Conservation (phyloP, 1,284 basidiomycete species). For the Tilletia horrida region DNA sequence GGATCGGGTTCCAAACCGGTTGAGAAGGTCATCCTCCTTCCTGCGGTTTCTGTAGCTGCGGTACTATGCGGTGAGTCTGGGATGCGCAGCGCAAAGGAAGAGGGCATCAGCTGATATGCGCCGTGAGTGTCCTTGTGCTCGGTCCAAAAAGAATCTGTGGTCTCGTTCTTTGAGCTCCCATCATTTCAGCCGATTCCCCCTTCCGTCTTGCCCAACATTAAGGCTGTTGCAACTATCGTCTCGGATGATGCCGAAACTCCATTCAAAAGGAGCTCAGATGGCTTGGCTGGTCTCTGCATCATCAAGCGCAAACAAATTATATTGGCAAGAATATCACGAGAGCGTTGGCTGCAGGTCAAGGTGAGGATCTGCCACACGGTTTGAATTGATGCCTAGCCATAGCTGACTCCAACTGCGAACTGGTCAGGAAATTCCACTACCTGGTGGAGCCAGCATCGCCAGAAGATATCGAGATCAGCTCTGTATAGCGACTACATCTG, state of each 20-base stretch:
- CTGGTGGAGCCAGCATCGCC: conserved; percentile 47
- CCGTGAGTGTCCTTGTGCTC: conserved; percentile 17
- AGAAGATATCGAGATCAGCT: conserved; percentile 40
- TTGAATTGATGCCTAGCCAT: too few relatives aligned
- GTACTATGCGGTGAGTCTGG: conserved; percentile 31
- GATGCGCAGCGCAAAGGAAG: neutral
- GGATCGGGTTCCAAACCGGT: conserved; percentile 30
- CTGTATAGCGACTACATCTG: conserved; percentile 47
- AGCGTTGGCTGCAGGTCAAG: conserved; percentile 34
- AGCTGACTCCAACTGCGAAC: neutral
- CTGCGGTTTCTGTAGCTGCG: conserved; percentile 27
- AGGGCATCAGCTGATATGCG: conserved; percentile 15
- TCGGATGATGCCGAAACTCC: conserved; percentile 28
- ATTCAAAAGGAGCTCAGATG: conserved; percentile 9
- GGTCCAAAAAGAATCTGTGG: conserved; percentile 25
- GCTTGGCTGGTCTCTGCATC: conserved; percentile 40
- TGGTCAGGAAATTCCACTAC: conserved; percentile 37
- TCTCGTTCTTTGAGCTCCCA: conserved; percentile 29
- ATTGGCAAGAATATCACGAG: conserved; percentile 38
- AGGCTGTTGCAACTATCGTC: conserved; percentile 28
- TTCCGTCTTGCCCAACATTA: conserved; percentile 20
- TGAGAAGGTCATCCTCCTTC: conserved; percentile 33
- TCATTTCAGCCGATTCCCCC: conserved; percentile 21
- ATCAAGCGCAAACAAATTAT: conserved; percentile 44
- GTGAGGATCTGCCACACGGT: conserved; percentile 18